Conservation (phyloP, 2,329 filamentous ascomycete species). For the Ceratocystis cubensis region DNA sequence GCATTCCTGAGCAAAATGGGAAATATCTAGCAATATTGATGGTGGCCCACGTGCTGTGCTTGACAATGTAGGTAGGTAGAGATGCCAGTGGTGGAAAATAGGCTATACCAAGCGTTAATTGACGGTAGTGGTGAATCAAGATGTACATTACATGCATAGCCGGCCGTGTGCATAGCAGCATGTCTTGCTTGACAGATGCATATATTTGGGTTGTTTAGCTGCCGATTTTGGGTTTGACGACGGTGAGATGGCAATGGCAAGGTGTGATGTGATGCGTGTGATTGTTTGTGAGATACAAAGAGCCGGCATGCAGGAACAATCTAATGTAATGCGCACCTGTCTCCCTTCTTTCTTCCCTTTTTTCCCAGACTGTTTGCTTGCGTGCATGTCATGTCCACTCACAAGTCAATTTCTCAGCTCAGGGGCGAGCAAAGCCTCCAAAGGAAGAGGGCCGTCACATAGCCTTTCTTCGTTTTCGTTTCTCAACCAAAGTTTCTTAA, state of each 20-base stretch:
- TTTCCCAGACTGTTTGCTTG: neutral
- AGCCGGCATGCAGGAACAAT: neutral
- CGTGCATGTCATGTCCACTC: neutral
- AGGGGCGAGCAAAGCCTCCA: neutral
- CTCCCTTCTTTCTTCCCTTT: neutral
- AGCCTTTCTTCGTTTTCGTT: neutral
- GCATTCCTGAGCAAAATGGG: neutral
- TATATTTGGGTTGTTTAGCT: neutral
- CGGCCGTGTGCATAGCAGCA: constrained; percentile 4
- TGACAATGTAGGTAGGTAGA: neutral
- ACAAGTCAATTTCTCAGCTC: neutral
- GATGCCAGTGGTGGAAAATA: neutral
- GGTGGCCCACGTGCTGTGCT: neutral
- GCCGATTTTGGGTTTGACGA: neutral
- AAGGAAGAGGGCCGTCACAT: neutral
- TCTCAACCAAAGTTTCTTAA: neutral
- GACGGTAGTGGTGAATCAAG: too few relatives aligned
- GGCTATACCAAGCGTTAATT: too few relatives aligned
- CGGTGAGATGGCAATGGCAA: neutral
- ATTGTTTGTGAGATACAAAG: neutral
- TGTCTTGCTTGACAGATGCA: constrained; percentile 1
- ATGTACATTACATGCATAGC: neutral
- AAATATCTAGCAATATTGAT: neutral
- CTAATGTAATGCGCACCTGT: neutral
- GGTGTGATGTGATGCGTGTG: neutral